Percentiles rank a stretch among this genome's conserved stretches.
phyloP scores from a whole-genome alignment of 208 protist species.

The Entamoeba histolytica region DNA sequence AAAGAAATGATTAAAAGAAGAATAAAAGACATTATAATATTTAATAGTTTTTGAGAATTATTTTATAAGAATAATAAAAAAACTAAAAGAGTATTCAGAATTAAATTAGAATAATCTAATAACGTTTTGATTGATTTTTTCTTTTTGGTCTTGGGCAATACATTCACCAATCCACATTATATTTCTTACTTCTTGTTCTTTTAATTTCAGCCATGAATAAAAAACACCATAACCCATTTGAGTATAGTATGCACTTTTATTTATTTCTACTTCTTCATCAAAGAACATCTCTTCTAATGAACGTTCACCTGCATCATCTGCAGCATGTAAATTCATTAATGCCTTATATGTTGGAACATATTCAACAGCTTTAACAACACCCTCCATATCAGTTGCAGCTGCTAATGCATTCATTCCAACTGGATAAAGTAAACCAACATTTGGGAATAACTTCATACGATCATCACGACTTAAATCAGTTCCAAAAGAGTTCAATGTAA shows the following conservation, averaged over 20 bases:
- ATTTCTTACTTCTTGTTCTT: constrained; percentile 61
- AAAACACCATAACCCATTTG: constrained; percentile 39
- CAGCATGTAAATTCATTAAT: not conserved
- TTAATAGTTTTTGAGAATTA: not conserved
- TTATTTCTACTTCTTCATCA: constrained; percentile 39
- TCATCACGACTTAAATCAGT: constrained; percentile 23
- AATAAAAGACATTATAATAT: not conserved
- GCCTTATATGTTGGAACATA: not conserved
- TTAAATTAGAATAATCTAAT: not conserved
- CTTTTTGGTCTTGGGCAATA: not conserved
- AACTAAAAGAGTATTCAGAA: not conserved
- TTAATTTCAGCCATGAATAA: constrained; percentile 52
- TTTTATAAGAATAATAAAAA: not conserved
- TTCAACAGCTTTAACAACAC: not conserved
- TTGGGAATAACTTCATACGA: constrained; percentile 36
- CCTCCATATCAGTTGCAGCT: not conserved
- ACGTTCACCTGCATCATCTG: not conserved
- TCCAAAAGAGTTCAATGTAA: constrained; percentile 34
- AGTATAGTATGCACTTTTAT: constrained; percentile 28
- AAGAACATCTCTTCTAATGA: constrained; percentile 17
- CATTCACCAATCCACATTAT: constrained; percentile 64
- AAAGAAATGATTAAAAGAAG: not conserved
- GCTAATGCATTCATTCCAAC: constrained; percentile 18
- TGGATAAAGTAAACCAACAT: constrained; percentile 42
- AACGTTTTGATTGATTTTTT: not conserved